A percentile compares a stretch with the other conserved stretches of the same genome.
These are phyloP conservation scores for Magnolia officinalis DNA, from an alignment of 164 flowering plant species.

Conservation along the genomic window DNA sequence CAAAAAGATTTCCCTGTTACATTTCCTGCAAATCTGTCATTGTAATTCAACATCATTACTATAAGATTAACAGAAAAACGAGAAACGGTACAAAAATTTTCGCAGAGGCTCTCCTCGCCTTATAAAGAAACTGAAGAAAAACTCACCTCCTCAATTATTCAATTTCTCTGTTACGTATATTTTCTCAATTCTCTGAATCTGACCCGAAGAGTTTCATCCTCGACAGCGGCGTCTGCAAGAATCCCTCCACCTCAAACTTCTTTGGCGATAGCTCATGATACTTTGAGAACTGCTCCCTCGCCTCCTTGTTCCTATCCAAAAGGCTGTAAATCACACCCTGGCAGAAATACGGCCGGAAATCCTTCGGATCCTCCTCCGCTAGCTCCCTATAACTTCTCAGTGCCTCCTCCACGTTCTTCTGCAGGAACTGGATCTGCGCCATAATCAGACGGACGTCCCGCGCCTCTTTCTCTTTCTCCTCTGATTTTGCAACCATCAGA, in stretches of 20 bases:
- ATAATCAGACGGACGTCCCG: slow-evolving; percentile 69
- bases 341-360: slow-evolving; percentile 72
- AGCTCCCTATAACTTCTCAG: slow-evolving; percentile 58
- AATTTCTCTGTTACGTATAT: background rate
- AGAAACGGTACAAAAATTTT: background rate
- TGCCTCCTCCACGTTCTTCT: slow-evolving; percentile 74
- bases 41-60: background rate
- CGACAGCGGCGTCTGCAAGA: slow-evolving; percentile 61
- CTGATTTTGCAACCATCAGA: slow-evolving; percentile 42
- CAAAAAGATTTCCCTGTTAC: background rate
- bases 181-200: slow-evolving; percentile 25
- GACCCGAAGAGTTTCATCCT: slow-evolving; percentile 61
- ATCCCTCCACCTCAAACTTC: slow-evolving; percentile 73
- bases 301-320: slow-evolving; percentile 63
- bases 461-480: slow-evolving; percentile 49
- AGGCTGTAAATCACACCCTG: slow-evolving; percentile 72
- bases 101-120: background rate
- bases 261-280: slow-evolving; percentile 61
- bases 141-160: slow-evolving; percentile 17
- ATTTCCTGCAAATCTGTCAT: background rate
- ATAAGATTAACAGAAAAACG: background rate
- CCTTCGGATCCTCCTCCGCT: slow-evolving; percentile 64
- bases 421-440: slow-evolving; percentile 79
- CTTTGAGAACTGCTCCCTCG: slow-evolving; percentile 66
- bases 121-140: background rate